Base-by-base conservation (phyloP, 192 early-diverging fungal species). In the Coemansia asiatica region DNA sequence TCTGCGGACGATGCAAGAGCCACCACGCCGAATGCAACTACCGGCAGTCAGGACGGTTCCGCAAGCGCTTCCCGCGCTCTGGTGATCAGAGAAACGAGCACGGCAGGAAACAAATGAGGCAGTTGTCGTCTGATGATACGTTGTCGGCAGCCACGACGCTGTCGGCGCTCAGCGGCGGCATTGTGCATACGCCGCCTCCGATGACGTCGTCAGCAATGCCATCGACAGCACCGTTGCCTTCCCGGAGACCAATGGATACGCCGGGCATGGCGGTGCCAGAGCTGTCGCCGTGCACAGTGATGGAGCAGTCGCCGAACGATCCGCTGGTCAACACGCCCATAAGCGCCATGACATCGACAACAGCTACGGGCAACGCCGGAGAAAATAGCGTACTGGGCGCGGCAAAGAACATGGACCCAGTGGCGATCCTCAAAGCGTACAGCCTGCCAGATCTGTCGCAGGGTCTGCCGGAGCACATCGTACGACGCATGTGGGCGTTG, bases 41-140 rank as follows among this genome's bases (percentile, higher is more conserved):
- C 60, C 50, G 79, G 12, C 66, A 75, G 54, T 81, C 79, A 1
- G 79, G 73, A 21, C 69, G 79, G n/a, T 81, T 79, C 61, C 77
- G 77, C 57, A 79, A 73, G 56, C 76, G 76, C 22, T 67, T 70
- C 31, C 71, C 71, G 16, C 40, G 59, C 36, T 25, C 58, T 2
- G 40, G 6, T 2, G 23, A 44, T 19, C 25, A 33, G 25, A 51
- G 46, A 13, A 10, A 50, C 21, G 19, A 5, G 22, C 33, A 27
- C 16, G 26, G 26, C 25, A 55, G 15, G 25, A 28, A 22, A 22
- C 15, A 48, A 12, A 6, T 5, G 19, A 19, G 7, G 19, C 50
- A 53, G 21, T n/a, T 22, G 50, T 26, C 50, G 22, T 13, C 9
- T 23, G 31, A 44, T 3, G 40, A 44, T 15, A 18, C 40, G 5